A percentile compares a stretch with the other conserved stretches of the same genome.
Evolutionary conservation across 192 early-diverging fungal species (phyloP).

Genomic region (Linnemannia elongata): DNA sequence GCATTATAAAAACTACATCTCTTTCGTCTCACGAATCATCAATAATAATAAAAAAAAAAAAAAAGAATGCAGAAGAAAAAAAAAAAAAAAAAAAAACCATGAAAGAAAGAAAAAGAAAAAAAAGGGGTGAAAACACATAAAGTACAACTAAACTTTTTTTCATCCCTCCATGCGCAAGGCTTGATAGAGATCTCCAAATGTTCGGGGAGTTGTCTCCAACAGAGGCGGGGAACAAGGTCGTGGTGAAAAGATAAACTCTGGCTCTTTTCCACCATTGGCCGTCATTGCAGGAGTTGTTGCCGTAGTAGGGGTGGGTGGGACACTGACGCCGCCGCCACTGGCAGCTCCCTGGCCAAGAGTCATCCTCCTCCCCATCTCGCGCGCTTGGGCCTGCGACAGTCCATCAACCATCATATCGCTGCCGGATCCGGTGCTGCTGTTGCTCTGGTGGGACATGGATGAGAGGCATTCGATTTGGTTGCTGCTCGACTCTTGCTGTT

Average conservation of each 20-base stretch:
- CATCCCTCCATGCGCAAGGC: conserved; percentile 35
- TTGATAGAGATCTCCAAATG: conserved; percentile 46
- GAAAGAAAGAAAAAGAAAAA: neutral
- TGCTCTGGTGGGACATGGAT: neutral
- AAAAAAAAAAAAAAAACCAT: neutral
- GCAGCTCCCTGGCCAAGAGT: neutral
- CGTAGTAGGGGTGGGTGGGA: neutral
- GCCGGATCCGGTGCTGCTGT: neutral
- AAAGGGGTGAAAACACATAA: neutral
- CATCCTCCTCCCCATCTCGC: neutral
- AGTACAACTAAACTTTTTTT: neutral
- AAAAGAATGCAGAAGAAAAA: too few relatives aligned
- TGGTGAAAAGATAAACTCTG: conserved; percentile 49
- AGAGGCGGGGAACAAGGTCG: conserved; percentile 33
- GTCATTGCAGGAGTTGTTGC: neutral
- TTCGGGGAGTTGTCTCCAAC: conserved; percentile 10
- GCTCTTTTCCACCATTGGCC: neutral
- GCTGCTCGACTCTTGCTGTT: conserved; percentile 1
- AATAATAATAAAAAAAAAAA: too few relatives aligned
- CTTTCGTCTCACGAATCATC: too few relatives aligned
- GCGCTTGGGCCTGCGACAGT: neutral
- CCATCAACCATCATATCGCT: neutral
- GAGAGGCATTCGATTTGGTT: conserved; percentile 18
- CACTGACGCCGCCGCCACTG: neutral
- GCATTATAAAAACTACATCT: too few relatives aligned